Evolutionary conservation across 2,329 filamentous ascomycete species (phyloP).

Genomic region (Conoideocrella luteorostrata): DNA sequence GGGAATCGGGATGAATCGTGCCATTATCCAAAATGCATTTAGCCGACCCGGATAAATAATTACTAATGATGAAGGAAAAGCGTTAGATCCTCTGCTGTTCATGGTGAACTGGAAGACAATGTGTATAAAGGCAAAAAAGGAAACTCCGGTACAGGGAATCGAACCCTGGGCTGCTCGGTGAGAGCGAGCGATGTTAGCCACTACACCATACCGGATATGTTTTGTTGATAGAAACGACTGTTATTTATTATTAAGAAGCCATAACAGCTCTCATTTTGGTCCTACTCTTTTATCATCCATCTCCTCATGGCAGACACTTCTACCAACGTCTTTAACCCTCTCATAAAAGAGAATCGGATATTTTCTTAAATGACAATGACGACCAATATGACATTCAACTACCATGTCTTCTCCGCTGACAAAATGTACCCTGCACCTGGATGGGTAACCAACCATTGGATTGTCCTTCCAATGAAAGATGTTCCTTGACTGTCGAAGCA

Average conservation of each 20-base stretch:
- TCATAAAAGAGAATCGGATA: conserved; percentile 70
- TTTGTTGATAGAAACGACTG: conserved; percentile 9
- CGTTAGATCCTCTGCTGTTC: background rate
- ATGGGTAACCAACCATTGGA: conserved; percentile 65
- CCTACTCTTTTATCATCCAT: conserved; percentile 59
- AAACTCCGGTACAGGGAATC: conserved; percentile 28
- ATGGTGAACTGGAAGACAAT: too few species aligned
- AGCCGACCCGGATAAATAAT: too few species aligned
- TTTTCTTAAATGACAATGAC: conserved; percentile 74
- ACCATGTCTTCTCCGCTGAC: conserved; percentile 64
- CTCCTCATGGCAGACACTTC: conserved; percentile 77
- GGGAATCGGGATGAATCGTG: too few species aligned
- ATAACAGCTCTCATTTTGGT: conserved; percentile 16
- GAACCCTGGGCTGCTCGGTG: conserved; percentile 30
- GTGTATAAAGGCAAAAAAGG: too few species aligned
- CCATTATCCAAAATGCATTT: too few species aligned
- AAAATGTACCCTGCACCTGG: conserved; percentile 45
- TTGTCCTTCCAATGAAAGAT: conserved; percentile 57
- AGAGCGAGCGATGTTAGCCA: conserved; percentile 32
- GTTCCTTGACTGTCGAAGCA: conserved; percentile 74
- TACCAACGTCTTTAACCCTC: conserved; percentile 78
- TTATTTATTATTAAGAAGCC: background rate
- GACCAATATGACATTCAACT: conserved; percentile 82
- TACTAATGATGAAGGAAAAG: background rate
- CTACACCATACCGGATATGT: conserved; percentile 28